phyloP scores from a whole-genome alignment of 169 alveolate species.

The Plasmodium vivax region DNA sequence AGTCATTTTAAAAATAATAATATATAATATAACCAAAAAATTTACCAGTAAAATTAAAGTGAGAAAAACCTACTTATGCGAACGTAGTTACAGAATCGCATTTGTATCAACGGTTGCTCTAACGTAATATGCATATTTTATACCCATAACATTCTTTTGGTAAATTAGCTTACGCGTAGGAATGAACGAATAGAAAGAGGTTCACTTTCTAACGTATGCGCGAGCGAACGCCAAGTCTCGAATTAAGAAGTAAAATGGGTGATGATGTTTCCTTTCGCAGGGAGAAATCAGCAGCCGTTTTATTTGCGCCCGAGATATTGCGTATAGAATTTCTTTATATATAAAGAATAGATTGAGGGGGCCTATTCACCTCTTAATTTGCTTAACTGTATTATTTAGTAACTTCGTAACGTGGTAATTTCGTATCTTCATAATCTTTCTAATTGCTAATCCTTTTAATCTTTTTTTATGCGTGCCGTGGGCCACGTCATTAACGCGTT shows the following conservation, averaged over 20 bases:
- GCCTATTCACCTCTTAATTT: too few relatives aligned
- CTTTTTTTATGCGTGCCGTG: neutral
- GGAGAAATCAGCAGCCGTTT: neutral
- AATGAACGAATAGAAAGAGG: neutral
- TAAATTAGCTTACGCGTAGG: neutral
- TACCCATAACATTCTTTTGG: neutral
- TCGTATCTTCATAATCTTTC: too few relatives aligned
- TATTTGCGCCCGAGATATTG: neutral
- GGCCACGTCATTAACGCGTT: neutral
- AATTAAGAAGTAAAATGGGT: neutral
- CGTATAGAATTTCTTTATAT: neutral
- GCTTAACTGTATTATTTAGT: too few relatives aligned
- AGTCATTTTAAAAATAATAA: neutral
- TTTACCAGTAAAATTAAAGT: too few relatives aligned
- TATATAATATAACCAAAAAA: too few relatives aligned
- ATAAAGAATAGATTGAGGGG: too few relatives aligned
- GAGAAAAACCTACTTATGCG: neutral
- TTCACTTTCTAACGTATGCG: neutral
- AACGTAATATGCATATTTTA: neutral
- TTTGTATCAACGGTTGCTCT: neutral
- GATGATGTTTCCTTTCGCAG: neutral
- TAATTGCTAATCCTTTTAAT: neutral
- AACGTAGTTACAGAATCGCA: neutral
- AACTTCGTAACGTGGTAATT: too few relatives aligned
- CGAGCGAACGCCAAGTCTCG: neutral